phyloP scores from a whole-genome alignment of 805 yeast species.

The Yarrowia deformans region DNA sequence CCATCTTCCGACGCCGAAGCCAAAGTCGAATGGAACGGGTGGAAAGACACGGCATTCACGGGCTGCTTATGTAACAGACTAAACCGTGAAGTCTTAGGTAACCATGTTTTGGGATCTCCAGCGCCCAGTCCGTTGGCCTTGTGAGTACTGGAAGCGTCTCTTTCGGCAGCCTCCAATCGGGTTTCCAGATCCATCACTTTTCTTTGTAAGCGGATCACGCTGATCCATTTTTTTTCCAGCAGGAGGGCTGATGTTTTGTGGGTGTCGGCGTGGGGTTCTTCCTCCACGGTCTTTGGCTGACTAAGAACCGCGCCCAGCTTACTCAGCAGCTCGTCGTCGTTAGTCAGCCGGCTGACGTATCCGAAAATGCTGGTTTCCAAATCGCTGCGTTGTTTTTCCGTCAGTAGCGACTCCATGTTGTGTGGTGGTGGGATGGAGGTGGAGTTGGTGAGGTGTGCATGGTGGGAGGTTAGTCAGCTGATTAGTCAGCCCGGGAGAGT shows the following conservation, averaged over 20 bases:
- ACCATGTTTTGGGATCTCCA: constrained; percentile 59
- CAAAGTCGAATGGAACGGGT: constrained; percentile 73
- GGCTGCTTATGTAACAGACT: constrained; percentile 65
- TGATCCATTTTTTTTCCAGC: constrained; percentile 84
- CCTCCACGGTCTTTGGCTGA: not conserved
- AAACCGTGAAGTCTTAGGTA: constrained; percentile 60
- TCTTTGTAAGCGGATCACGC: constrained; percentile 80
- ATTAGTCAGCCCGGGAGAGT: too few species aligned
- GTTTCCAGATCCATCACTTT: constrained; percentile 72
- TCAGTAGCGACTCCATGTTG: constrained; percentile 49
- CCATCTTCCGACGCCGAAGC: constrained; percentile 79
- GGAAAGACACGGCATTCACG: constrained; percentile 70
- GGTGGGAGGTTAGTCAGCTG: not conserved
- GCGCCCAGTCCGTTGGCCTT: constrained; percentile 13
- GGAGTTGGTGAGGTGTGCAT: not conserved
- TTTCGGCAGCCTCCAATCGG: constrained; percentile 57
- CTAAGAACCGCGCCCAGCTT: constrained; percentile 40
- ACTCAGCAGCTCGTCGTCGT: constrained; percentile 6
- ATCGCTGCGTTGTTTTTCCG: constrained; percentile 56
- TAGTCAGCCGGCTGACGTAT: constrained; percentile 44
- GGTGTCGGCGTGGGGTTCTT: constrained; percentile 38
- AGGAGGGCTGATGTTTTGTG: constrained; percentile 48
- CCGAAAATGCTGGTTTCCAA: constrained; percentile 56
- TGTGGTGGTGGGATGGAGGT: constrained; percentile 2
- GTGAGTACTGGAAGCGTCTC: constrained; percentile 45